Conservation (phyloP, 495 filamentous ascomycete species). For the Tuber borchii region DNA sequence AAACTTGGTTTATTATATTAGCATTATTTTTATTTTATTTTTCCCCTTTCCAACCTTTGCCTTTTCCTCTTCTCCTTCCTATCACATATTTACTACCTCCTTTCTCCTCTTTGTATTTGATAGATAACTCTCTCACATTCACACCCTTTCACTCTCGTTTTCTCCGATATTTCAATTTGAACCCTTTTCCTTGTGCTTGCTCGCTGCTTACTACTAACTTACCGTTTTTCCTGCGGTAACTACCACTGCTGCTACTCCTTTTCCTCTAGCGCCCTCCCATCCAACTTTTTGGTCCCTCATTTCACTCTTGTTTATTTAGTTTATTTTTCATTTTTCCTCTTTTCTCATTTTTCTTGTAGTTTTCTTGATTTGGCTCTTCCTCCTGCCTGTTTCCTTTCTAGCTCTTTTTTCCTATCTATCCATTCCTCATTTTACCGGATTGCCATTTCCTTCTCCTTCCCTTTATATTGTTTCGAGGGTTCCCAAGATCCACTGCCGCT, state of each 20-base stretch:
- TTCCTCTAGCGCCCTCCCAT: not conserved
- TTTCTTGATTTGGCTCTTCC: constrained; percentile 44
- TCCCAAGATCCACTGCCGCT: constrained; percentile 31
- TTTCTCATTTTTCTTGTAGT: constrained; percentile 28
- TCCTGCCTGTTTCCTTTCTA: constrained; percentile 26
- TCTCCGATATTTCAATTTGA: not conserved
- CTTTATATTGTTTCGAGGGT: constrained; percentile 11
- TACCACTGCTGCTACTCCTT: not conserved
- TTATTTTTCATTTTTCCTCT: constrained; percentile 37
- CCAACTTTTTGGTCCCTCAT: not conserved
- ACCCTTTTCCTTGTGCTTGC: not conserved
- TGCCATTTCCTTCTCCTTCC: constrained; percentile 10
- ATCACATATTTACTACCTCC: constrained; percentile 6
- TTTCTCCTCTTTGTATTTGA: not conserved
- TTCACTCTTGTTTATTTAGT: constrained; percentile 15
- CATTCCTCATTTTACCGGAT: constrained; percentile 41
- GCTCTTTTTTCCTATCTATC: constrained; percentile 31
- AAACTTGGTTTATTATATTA: constrained; percentile 10
- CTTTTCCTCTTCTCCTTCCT: constrained; percentile 16
- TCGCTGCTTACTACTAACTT: not conserved
- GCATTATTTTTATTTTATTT: not conserved
- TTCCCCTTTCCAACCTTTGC: constrained; percentile 5
- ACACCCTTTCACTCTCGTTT: not conserved
- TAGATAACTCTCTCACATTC: not conserved
- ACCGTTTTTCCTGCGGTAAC: not conserved